A percentile compares a stretch with the other conserved stretches of the same genome.
phyloP scores from a whole-genome alignment of 2,329 filamentous ascomycete genomes.

The Fusarium clavum region DNA sequence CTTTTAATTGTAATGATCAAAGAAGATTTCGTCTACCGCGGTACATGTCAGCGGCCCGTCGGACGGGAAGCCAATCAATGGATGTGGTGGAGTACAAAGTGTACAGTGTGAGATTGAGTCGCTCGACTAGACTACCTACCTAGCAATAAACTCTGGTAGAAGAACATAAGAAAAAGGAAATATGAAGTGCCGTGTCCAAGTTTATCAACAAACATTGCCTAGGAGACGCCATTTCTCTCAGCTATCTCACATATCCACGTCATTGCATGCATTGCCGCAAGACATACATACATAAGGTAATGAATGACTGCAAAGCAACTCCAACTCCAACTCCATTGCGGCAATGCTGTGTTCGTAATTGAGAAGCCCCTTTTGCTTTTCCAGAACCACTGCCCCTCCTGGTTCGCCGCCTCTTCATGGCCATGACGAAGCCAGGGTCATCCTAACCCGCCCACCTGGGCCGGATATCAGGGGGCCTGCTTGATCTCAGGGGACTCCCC shows the following conservation, averaged over 20 bases:
- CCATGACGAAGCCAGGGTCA: conserved; percentile 37
- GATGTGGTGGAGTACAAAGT: conserved; percentile 17
- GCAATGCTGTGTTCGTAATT: not conserved
- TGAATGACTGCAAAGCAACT: not conserved
- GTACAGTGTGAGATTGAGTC: conserved; percentile 16
- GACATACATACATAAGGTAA: not conserved
- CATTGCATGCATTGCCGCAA: conserved; percentile 23
- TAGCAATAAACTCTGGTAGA: conserved; percentile 8
- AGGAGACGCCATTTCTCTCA: conserved; percentile 32
- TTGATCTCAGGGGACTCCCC: conserved; percentile 41
- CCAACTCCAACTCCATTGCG: not conserved
- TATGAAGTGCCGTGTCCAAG: not conserved
- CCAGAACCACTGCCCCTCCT: conserved; percentile 38
- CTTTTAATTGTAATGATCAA: not conserved
- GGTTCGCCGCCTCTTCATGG: conserved; percentile 4
- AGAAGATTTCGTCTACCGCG: conserved; percentile 27
- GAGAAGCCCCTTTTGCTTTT: conserved; percentile 42
- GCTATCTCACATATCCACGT: conserved; percentile 15
- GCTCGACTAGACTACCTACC: not conserved
- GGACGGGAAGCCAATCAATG: conserved; percentile 39
- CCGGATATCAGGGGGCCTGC: conserved; percentile 32
- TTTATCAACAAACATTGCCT: conserved; percentile 24
- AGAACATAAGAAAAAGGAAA: conserved; percentile 18
- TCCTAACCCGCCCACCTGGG: conserved; percentile 43
- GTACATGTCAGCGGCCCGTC: conserved; percentile 40